Evolutionary conservation across 2,329 filamentous ascomycete species (phyloP).

Genomic region (Fusarium bactridioides): DNA sequence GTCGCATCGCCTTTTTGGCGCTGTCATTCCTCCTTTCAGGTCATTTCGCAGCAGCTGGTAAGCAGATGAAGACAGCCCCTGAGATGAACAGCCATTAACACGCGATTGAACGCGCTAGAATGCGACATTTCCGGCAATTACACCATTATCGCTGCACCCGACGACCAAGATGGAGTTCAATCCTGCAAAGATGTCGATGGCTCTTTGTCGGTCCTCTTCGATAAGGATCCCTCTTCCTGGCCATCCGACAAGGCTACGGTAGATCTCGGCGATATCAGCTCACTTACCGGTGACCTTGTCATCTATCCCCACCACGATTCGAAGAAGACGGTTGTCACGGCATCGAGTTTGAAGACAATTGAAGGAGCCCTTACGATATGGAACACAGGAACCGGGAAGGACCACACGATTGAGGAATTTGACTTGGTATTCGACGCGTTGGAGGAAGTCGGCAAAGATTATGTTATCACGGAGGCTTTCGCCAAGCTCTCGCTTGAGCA

Average conservation of each 20-base stretch:
- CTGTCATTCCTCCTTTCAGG: constrained; percentile 36
- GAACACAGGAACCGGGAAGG: constrained; percentile 32
- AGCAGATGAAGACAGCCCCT: not conserved
- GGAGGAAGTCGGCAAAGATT: constrained; percentile 32
- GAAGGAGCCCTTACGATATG: constrained; percentile 36
- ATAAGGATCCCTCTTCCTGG: constrained; percentile 37
- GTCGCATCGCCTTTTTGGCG: constrained; percentile 36
- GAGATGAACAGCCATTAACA: not conserved
- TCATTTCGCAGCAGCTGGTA: constrained; percentile 35
- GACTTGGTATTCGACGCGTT: constrained; percentile 32
- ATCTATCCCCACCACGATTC: constrained; percentile 38
- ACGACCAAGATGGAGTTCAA: constrained; percentile 29
- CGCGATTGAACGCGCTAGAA: constrained; percentile 17
- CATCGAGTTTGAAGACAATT: constrained; percentile 31
- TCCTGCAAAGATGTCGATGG: constrained; percentile 40
- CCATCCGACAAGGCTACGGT: constrained; percentile 33
- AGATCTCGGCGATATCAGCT: constrained; percentile 36
- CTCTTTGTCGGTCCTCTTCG: constrained; percentile 40
- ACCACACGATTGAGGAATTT: constrained; percentile 23
- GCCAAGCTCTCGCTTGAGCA: constrained; percentile 33
- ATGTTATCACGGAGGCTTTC: constrained; percentile 37
- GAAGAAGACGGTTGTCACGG: constrained; percentile 37
- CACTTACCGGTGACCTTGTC: constrained; percentile 36
- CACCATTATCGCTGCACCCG: constrained; percentile 38
- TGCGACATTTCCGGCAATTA: constrained; percentile 41